These are phyloP conservation scores for Quercus tomentella DNA, from an alignment of 331 rosid genomes.

Conservation along the genomic window DNA sequence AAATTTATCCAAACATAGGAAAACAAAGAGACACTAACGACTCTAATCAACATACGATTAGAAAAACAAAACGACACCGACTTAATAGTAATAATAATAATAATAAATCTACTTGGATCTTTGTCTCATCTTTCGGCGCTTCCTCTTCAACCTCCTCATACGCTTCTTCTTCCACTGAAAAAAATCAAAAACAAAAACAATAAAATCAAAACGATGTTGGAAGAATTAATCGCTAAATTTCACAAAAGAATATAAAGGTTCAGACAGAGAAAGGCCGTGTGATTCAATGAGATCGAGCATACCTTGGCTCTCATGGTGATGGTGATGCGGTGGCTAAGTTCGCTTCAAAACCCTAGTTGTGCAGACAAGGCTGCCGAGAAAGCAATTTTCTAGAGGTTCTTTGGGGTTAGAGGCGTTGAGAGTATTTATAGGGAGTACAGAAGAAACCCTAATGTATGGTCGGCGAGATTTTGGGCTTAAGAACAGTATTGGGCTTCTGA, in stretches of 20 bases:
- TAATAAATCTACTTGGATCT: slow-evolving; percentile 75
- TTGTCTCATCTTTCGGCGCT: slow-evolving; percentile 99
- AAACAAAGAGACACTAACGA: background rate
- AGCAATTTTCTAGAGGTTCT: background rate
- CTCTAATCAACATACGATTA: slow-evolving; percentile 16
- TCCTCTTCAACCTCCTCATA: slow-evolving; percentile 98
- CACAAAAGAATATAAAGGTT: no score
- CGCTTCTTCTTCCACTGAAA: slow-evolving; percentile 99
- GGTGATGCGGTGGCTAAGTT: slow-evolving; percentile 1
- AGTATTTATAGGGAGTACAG: slow-evolving; percentile 37
- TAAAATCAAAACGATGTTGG: background rate
- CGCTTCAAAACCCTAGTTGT: slow-evolving; percentile 17
- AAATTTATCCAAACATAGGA: background rate
- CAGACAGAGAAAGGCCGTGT: background rate
- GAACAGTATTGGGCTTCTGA: background rate
- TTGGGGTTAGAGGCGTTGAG: background rate
- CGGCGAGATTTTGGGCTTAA: background rate
- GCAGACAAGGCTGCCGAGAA: slow-evolving; percentile 8
- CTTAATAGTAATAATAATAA: background rate
- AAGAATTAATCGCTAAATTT: background rate
- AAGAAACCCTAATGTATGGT: slow-evolving; percentile 40
- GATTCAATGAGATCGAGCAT: background rate
- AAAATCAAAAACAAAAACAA: no score
- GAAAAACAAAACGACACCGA: background rate
- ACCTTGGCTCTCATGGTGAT: slow-evolving; percentile 85